Percentiles rank a stretch among this genome's conserved stretches.
These are phyloP conservation scores for Xylaria intraflava DNA, from an alignment of 495 filamentous ascomycete genomes.

Conservation along the genomic window DNA sequence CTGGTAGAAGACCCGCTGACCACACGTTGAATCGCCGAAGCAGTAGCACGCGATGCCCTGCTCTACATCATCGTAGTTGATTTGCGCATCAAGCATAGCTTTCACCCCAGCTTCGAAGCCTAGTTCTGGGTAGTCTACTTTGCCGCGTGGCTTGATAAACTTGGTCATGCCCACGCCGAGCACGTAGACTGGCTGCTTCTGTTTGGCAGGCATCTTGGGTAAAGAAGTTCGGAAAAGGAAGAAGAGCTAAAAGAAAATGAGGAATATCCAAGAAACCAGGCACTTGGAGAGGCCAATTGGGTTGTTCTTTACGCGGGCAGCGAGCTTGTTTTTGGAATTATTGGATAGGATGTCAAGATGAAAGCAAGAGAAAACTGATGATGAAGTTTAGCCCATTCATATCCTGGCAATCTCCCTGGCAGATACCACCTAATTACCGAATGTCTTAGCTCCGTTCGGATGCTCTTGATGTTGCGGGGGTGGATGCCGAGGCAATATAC, in stretches of 20 bases:
- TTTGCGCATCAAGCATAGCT: constrained; percentile 88
- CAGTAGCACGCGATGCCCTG: constrained; percentile 96
- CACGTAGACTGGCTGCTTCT: constrained; percentile 59
- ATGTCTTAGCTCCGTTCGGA: no score
- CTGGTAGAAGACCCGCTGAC: constrained; percentile 97
- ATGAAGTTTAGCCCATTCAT: no score
- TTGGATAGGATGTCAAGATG: no score
- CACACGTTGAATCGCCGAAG: constrained; percentile 91
- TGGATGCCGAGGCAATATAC: no score
- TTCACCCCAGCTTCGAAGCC: constrained; percentile 95
- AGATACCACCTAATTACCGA: no score
- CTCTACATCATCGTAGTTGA: constrained; percentile 95
- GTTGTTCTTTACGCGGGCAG: no score
- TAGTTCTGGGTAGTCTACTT: constrained; percentile 82
- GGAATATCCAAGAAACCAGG: no score
- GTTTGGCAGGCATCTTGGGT: constrained; percentile 38
- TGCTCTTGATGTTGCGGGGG: no score
- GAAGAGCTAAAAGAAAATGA: not conserved
- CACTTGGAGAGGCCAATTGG: no score
- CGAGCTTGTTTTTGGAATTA: no score
- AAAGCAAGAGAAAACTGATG: no score
- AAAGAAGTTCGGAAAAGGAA: not conserved
- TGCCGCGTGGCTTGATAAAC: constrained; percentile 95
- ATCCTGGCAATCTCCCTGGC: no score
- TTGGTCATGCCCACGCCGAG: constrained; percentile 98